Evolutionary conservation across 2,329 filamentous ascomycete species (phyloP), one percentile per base, ranked within the genome.

Genomic region (Alternaria solani): DNA sequence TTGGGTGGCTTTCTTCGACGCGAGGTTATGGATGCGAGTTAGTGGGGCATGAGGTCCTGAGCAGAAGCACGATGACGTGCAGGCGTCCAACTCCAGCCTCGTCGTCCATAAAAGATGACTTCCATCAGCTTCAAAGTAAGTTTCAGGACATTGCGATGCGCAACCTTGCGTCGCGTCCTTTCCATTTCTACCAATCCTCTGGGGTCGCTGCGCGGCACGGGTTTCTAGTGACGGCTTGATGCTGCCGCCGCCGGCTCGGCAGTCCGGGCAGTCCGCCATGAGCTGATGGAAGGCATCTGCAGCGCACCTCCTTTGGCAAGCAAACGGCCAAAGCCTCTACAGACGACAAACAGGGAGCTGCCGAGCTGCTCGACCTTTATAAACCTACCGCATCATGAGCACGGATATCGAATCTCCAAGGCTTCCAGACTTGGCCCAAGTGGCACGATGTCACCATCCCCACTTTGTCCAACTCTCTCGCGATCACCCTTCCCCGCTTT

Each of bases 401-500:
- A 43, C 12, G 46, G 25, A 25, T 14, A 16, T n/a, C 51, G 47
- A 47, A 47, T 8, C 14, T 26, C 54, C 59, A 62, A 62, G 62
- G 34, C 51, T 32, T 64, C 62, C 55, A 51, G 38, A 44, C 28
- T 43, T 48, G 34, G 54, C 43, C 47, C 39, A 32, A 36, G 43
- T 38, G 46, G 30, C 30, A 41, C 30, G 36, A 42, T 44, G 36
- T 14, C 48, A 28, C 38, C 25, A 44, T 56, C 42, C 60, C 55
- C 36, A 52, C 38, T 36, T 30, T 47, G 23, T 44, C 44, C 52
- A 57, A 20, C 30, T 36, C 46, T 48, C 52, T 51, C 39, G 26
- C 39, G 26, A 59, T 51, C 36, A 44, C 39, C 36, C 25, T 60
- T 65, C 62, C 67, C 67, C 67, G 60, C 64, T 61, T 62, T 63